Conservation (phyloP, 345 rosid genomes). For the Boechera retrofracta region DNA sequence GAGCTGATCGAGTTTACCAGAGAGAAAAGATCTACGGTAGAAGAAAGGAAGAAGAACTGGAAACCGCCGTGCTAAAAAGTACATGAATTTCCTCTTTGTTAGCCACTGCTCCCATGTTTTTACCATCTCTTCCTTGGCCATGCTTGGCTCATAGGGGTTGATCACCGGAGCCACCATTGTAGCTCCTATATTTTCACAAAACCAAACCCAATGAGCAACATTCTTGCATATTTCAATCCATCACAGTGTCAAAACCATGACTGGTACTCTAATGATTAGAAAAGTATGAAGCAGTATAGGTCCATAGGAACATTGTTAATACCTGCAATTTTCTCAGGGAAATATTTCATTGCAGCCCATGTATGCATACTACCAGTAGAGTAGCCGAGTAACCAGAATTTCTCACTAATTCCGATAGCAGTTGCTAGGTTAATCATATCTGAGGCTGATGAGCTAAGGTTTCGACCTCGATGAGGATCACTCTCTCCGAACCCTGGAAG, state of each 20-base stretch:
- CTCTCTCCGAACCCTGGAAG: constrained; percentile 99
- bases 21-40: constrained; percentile 72
- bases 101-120: constrained; percentile 78
- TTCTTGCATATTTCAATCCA: not conserved
- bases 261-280: not conserved
- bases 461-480: constrained; percentile 77
- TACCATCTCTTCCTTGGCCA: constrained; percentile 76
- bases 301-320: constrained; percentile 16
- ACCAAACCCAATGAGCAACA: constrained; percentile 15
- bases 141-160: constrained; percentile 80
- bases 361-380: constrained; percentile 89
- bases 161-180: constrained; percentile 75
- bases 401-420: constrained; percentile 63
- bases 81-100: constrained; percentile 63
- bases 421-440: constrained; percentile 73
- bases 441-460: constrained; percentile 79
- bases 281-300: not conserved
- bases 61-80: constrained; percentile 69
- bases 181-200: constrained; percentile 62
- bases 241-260: not conserved
- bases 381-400: constrained; percentile 85
- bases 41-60: constrained; percentile 64
- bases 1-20: constrained; percentile 75
- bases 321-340: constrained; percentile 84
- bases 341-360: constrained; percentile 90